Conservation (phyloP, 352 stramenopile species). For the Stramenopiles sp. region DNA sequence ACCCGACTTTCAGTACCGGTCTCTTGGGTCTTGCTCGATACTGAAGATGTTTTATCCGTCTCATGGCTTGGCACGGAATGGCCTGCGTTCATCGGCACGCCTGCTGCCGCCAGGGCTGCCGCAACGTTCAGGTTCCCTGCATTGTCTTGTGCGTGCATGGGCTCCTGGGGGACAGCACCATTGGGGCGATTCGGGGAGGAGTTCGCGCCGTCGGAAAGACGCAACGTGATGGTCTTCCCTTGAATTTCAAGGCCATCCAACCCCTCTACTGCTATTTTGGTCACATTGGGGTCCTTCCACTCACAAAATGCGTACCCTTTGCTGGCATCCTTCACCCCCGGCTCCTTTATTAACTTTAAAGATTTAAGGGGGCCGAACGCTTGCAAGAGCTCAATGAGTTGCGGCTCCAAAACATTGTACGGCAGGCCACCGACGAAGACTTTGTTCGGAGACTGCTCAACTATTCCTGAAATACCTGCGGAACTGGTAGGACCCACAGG, state of each 20-base stretch:
- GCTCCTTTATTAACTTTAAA: slow-evolving; percentile 88
- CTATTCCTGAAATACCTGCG: slow-evolving; percentile 69
- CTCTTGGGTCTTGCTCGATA: neutral
- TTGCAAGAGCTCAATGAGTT: slow-evolving; percentile 70
- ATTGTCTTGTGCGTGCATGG: neutral
- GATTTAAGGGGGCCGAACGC: slow-evolving; percentile 77
- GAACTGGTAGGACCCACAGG: slow-evolving; percentile 47
- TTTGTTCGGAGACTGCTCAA: slow-evolving; percentile 89
- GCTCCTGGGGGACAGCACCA: slow-evolving; percentile 13
- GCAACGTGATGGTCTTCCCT: slow-evolving; percentile 67
- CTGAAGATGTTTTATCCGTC: too few species aligned
- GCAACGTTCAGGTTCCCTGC: neutral
- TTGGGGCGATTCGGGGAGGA: slow-evolving; percentile 37
- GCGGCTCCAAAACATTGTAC: slow-evolving; percentile 83
- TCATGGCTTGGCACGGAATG: neutral
- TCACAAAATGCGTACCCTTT: slow-evolving; percentile 91
- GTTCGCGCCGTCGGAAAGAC: slow-evolving; percentile 28
- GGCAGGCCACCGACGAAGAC: slow-evolving; percentile 92
- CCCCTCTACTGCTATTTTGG: slow-evolving; percentile 66
- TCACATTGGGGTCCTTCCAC: slow-evolving; percentile 71
- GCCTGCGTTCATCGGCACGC: neutral
- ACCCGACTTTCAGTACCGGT: slow-evolving; percentile 40
- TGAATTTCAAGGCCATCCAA: slow-evolving; percentile 84
- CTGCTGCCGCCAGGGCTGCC: neutral
- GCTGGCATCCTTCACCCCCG: slow-evolving; percentile 40